These are phyloP conservation scores for Luzula sylvatica DNA, from an alignment of 176 grass and related monocot genomes.

Conservation along the genomic window DNA sequence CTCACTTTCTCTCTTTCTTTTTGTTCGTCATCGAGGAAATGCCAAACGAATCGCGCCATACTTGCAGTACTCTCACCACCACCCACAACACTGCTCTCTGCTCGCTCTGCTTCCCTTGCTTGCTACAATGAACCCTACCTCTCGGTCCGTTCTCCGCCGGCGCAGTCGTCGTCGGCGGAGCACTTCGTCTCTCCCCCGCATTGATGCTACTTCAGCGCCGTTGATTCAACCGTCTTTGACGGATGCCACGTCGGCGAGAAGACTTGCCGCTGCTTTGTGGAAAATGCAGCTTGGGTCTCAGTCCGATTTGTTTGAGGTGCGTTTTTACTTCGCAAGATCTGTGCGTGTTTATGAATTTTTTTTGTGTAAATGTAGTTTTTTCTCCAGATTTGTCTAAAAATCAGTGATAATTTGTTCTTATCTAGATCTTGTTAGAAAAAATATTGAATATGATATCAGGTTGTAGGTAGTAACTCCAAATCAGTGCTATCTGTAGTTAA, in stretches of 20 bases:
- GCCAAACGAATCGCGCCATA: constrained; percentile 12
- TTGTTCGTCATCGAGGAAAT: neutral
- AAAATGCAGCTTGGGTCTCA: constrained; percentile 15
- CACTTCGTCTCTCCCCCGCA: neutral
- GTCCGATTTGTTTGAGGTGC: constrained; percentile 1
- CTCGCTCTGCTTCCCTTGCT: neutral
- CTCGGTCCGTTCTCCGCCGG: neutral
- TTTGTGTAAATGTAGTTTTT: neutral
- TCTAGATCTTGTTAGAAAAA: too few species aligned
- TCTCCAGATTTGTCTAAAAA: too few species aligned
- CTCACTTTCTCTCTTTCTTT: neutral
- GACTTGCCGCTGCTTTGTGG: constrained; percentile 11
- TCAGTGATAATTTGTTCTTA: too few species aligned
- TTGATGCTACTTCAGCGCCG: neutral
- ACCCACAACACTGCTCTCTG: too few species aligned
- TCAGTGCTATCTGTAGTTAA: too few species aligned
- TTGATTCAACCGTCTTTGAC: neutral
- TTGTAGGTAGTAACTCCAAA: neutral
- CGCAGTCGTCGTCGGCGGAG: neutral
- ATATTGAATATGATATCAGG: neutral
- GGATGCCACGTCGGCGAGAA: neutral
- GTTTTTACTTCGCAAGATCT: neutral
- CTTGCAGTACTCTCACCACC: too few species aligned
- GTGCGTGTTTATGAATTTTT: neutral
- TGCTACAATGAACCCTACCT: neutral